These are phyloP conservation scores for Pelargonium hybrid DNA, from an alignment of 441 rosid genomes.

Conservation along the genomic window DNA sequence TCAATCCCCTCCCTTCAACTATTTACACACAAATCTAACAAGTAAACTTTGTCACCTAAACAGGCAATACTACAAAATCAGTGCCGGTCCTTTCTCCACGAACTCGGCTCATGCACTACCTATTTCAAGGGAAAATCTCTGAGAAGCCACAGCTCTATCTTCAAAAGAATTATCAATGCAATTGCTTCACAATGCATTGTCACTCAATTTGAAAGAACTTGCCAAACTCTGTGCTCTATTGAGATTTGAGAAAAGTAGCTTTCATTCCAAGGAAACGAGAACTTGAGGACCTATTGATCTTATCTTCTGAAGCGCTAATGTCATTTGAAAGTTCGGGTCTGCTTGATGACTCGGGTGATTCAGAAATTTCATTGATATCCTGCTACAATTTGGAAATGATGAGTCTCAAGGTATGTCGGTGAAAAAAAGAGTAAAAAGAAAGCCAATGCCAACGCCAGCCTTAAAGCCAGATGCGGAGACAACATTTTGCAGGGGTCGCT, in stretches of 20 bases:
- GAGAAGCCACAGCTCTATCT: too few relatives aligned
- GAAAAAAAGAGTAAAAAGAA: not conserved
- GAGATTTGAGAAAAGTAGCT: slow-evolving; percentile 31
- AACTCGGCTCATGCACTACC: not conserved
- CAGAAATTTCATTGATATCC: slow-evolving; percentile 32
- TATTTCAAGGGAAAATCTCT: too few relatives aligned
- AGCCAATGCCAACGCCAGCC: slow-evolving; percentile 15
- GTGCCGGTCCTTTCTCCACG: too few relatives aligned
- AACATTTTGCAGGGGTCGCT: slow-evolving; percentile 23
- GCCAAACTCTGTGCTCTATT: slow-evolving; percentile 41
- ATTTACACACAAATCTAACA: too few relatives aligned
- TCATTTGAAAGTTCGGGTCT: slow-evolving; percentile 24
- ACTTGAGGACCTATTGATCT: slow-evolving; percentile 25
- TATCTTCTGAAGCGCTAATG: slow-evolving; percentile 20
- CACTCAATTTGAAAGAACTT: slow-evolving; percentile 21
- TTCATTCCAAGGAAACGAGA: slow-evolving; percentile 23
- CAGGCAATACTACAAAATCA: too few relatives aligned
- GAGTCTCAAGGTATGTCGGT: not conserved
- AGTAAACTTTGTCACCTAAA: too few relatives aligned
- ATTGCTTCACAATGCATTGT: not conserved
- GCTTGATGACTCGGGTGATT: slow-evolving; percentile 25
- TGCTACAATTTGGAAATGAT: slow-evolving; percentile 20
- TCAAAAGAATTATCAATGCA: too few relatives aligned
- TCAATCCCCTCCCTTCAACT: too few relatives aligned
- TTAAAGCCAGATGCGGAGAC: slow-evolving; percentile 27